Conservation (phyloP, 352 stramenopile genomes). For the Phytopythium litorale region DNA sequence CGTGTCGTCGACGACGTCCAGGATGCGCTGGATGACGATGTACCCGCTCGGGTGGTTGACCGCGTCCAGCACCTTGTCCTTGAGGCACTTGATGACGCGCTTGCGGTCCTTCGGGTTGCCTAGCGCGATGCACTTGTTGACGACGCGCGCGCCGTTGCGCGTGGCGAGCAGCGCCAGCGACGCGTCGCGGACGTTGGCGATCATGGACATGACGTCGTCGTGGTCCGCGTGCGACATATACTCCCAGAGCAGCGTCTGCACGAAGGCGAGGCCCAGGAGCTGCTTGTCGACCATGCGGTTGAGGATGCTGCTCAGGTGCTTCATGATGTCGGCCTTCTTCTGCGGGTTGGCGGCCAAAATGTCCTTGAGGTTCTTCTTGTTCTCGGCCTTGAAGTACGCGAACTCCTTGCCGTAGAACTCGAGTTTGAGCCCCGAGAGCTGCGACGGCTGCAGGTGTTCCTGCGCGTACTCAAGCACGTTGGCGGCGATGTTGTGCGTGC, state of each 20-base stretch:
- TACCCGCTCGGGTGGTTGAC: conserved; percentile 90
- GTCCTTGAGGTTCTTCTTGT: conserved; percentile 77
- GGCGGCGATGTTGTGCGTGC: conserved; percentile 93
- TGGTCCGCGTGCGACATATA: conserved; percentile 83
- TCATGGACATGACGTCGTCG: conserved; percentile 79
- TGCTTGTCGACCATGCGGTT: conserved; percentile 91
- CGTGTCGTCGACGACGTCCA: conserved; percentile 90
- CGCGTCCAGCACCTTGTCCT: conserved; percentile 87
- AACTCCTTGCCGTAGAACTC: conserved; percentile 90
- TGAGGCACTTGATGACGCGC: conserved; percentile 88
- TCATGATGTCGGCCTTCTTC: conserved; percentile 75
- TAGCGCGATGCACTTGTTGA: conserved; percentile 83
- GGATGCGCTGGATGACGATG: conserved; percentile 85
- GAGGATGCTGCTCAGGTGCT: conserved; percentile 58
- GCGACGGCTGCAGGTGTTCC: conserved; percentile 83
- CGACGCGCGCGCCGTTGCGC: conserved; percentile 81
- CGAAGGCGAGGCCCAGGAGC: conserved; percentile 82
- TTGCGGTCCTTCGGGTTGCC: conserved; percentile 89
- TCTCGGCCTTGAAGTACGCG: conserved; percentile 81
- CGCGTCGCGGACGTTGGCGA: conserved; percentile 82
- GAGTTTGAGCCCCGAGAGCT: conserved; percentile 82
- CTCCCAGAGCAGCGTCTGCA: conserved; percentile 88
- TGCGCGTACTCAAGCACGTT: conserved; percentile 92
- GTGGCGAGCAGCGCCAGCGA: conserved; percentile 84
- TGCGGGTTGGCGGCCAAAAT: conserved; percentile 60